Conservation (phyloP, 495 filamentous ascomycete species). For the Saxispiralis lemnorum region DNA sequence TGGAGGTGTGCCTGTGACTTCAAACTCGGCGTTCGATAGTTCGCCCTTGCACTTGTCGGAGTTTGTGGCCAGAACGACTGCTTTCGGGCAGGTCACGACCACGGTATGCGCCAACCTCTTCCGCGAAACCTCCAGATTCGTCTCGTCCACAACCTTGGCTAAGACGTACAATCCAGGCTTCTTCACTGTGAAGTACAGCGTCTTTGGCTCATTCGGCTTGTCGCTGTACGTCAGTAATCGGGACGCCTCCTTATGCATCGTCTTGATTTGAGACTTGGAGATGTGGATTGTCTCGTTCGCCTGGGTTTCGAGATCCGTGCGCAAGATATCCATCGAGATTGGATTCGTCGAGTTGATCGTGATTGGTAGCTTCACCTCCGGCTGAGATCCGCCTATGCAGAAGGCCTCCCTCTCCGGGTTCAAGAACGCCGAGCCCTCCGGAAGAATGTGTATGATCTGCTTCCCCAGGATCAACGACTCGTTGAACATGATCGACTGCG, state of each 20-base stretch:
- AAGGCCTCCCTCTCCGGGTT: slow-evolving; percentile 63
- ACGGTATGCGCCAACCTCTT: slow-evolving; percentile 48
- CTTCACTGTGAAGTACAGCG: slow-evolving; percentile 47
- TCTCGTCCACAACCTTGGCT: slow-evolving; percentile 70
- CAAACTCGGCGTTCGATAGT: slow-evolving; percentile 62
- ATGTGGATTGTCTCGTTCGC: slow-evolving; percentile 62
- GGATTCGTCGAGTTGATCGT: slow-evolving; percentile 84
- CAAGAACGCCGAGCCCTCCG: slow-evolving; percentile 81
- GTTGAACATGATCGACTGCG: slow-evolving; percentile 70
- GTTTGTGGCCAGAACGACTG: slow-evolving; percentile 44
- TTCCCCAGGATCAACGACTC: slow-evolving; percentile 82
- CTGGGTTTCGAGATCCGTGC: slow-evolving; percentile 65
- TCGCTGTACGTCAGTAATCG: slow-evolving; percentile 33
- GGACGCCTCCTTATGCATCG: slow-evolving; percentile 42
- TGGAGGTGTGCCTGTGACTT: slow-evolving; percentile 79
- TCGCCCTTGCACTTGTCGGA: slow-evolving; percentile 63
- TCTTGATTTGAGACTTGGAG: slow-evolving; percentile 48
- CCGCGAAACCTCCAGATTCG: slow-evolving; percentile 76
- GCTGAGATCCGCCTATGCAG: slow-evolving; percentile 50
- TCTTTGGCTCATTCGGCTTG: slow-evolving; percentile 19
- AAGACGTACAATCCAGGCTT: slow-evolving; percentile 76
- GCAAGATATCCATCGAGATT: slow-evolving; percentile 64
- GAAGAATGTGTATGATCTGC: slow-evolving; percentile 90
- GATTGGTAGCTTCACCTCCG: slow-evolving; percentile 54
- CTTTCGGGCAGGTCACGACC: slow-evolving; percentile 68